Evolutionary conservation across 345 rosid species (phyloP).

Genomic region (Murraya paniculata): DNA sequence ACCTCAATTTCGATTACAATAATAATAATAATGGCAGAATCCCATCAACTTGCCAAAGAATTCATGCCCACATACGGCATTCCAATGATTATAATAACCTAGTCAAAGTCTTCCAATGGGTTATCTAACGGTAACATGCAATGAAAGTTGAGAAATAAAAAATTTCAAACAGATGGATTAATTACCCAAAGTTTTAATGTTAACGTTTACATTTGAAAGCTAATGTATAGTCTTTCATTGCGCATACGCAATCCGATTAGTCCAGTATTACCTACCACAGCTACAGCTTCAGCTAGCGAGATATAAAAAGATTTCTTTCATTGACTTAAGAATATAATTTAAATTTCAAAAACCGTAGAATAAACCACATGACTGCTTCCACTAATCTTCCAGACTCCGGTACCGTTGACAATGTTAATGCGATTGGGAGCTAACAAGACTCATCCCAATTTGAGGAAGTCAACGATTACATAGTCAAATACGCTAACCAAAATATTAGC

Average conservation of each 20-base stretch:
- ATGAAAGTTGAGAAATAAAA: neutral
- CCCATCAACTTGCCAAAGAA: conserved; percentile 7
- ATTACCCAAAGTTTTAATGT: neutral
- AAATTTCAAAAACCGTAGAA: neutral
- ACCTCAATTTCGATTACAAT: neutral
- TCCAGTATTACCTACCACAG: neutral
- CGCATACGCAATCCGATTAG: neutral
- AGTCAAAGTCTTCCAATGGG: neutral
- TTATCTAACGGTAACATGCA: neutral
- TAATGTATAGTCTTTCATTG: neutral
- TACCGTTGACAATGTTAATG: neutral
- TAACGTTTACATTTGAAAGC: neutral
- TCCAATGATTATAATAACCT: neutral
- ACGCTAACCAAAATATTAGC: neutral
- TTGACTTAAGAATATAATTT: neutral
- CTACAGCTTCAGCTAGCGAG: neutral
- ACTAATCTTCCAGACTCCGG: neutral
- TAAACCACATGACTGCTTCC: neutral
- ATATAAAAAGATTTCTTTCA: neutral
- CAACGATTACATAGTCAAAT: neutral
- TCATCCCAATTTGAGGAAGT: neutral
- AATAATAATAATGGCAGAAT: neutral
- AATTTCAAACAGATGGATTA: neutral
- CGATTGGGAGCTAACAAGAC: neutral
- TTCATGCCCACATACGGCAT: neutral